A percentile compares a stretch with the other conserved stretches of the same genome.
These are phyloP conservation scores for Colletotrichum tofieldiae DNA, from an alignment of 2,329 filamentous ascomycete species.

Conservation along the genomic window DNA sequence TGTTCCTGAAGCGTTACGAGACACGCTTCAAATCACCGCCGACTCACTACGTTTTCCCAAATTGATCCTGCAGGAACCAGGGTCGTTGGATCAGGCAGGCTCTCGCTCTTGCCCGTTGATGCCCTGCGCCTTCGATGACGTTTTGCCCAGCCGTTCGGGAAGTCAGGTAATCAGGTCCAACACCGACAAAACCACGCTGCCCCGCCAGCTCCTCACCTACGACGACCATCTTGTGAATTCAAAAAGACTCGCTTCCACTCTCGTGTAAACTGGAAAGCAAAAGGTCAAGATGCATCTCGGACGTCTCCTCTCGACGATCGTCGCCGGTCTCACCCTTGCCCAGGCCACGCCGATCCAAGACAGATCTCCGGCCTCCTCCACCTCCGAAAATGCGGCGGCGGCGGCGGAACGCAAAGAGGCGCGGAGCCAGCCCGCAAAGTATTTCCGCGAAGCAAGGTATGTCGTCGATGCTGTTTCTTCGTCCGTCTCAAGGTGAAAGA, in stretches of 20 bases:
- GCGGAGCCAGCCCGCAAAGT: slow-evolving; percentile 17
- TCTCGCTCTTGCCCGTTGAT: not conserved
- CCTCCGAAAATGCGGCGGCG: not conserved
- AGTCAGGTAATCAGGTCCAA: slow-evolving; percentile 2
- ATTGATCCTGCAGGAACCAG: slow-evolving; percentile 13
- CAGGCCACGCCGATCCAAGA: slow-evolving; percentile 33
- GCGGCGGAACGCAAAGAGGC: not conserved
- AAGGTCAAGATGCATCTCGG: slow-evolving; percentile 28
- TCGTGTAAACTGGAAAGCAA: not conserved
- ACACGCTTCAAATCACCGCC: not conserved
- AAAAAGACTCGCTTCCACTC: not conserved
- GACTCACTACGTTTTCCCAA: not conserved
- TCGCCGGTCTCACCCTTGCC: slow-evolving; percentile 20
- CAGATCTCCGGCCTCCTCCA: slow-evolving; percentile 1
- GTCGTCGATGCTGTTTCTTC: not conserved
- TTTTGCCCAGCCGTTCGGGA: slow-evolving; percentile 25
- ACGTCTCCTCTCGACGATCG: slow-evolving; percentile 23
- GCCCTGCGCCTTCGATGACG: slow-evolving; percentile 25
- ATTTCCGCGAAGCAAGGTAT: slow-evolving; percentile 33
- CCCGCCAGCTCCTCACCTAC: not conserved
- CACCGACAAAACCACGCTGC: not conserved
- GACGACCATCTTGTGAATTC: not conserved
- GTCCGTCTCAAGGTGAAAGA: not conserved
- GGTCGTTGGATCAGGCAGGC: slow-evolving; percentile 8
- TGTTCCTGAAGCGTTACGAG: not conserved